A percentile compares a stretch with the other conserved stretches of the same genome.
Evolutionary conservation across 2,329 filamentous ascomycete genomes (phyloP).

Genomic region (Mariannaea sp.): DNA sequence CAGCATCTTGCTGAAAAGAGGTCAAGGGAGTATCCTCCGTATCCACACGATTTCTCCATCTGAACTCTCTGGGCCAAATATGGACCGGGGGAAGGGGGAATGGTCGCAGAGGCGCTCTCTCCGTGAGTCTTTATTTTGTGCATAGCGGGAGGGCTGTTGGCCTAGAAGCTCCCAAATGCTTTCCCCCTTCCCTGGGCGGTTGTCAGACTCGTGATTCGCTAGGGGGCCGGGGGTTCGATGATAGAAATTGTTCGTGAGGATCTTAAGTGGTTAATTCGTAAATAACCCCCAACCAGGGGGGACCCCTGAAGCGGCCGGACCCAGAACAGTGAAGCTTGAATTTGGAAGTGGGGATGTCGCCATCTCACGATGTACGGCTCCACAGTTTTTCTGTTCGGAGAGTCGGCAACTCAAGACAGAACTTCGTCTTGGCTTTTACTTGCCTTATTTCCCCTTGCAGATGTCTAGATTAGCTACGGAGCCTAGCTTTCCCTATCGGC

Average conservation of each 20-base stretch:
- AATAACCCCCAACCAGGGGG: constrained; percentile 3
- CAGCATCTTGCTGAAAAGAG: background rate
- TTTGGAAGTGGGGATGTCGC: constrained; percentile 3
- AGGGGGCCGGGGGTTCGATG: no score
- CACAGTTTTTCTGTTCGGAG: background rate
- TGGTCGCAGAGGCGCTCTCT: no score
- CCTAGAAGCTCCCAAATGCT: no score
- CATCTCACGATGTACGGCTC: background rate
- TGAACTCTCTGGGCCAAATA: background rate
- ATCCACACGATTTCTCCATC: background rate
- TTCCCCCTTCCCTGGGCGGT: no score
- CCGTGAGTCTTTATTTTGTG: background rate
- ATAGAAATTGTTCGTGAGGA: background rate
- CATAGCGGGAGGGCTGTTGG: no score
- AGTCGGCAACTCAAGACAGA: background rate
- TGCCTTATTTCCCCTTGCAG: no score
- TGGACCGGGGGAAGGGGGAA: background rate
- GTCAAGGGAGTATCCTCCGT: background rate
- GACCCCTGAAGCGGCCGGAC: constrained; percentile 11
- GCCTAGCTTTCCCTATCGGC: no score
- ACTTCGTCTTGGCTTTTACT: no score
- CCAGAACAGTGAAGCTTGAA: constrained; percentile 6
- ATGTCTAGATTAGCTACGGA: no score
- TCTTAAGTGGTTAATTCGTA: constrained; percentile 4
- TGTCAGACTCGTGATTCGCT: no score